Conservation (phyloP, 2,329 filamentous ascomycete genomes). For the Aureobasidium vineae region DNA sequence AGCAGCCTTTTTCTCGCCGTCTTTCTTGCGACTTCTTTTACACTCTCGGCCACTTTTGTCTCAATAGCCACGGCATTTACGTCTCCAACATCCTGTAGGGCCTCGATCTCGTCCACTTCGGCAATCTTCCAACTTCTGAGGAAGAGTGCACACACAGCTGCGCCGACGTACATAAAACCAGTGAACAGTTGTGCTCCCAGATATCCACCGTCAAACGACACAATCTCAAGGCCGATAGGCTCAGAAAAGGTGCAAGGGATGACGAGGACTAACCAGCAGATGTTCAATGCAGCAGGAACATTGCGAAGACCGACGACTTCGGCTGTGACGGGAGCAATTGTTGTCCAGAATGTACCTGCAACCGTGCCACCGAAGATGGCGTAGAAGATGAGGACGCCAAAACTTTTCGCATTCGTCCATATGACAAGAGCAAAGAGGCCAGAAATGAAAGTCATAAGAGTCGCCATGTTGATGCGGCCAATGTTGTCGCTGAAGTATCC, state of each 20-base stretch:
- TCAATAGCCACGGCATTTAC: conserved; percentile 32
- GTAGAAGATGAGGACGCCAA: conserved; percentile 69
- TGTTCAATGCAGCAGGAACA: conserved; percentile 66
- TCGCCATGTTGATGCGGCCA: conserved; percentile 72
- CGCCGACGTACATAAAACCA: conserved; percentile 61
- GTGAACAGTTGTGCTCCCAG: conserved; percentile 60
- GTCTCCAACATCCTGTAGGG: conserved; percentile 27
- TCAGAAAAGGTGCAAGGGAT: conserved; percentile 66
- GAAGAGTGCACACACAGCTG: conserved; percentile 54
- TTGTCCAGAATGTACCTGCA: conserved; percentile 66
- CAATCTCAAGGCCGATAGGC: conserved; percentile 56
- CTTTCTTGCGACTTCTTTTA: conserved; percentile 31
- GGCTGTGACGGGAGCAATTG: conserved; percentile 66
- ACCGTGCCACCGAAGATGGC: conserved; percentile 64
- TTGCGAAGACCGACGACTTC: conserved; percentile 71
- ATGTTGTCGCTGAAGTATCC: conserved; percentile 69
- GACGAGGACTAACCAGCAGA: conserved; percentile 70
- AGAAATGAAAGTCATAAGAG: conserved; percentile 61
- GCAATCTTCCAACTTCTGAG: conserved; percentile 61
- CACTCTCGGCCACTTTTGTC: conserved; percentile 31
- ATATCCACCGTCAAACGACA: conserved; percentile 52
- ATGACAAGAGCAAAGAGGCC: conserved; percentile 66
- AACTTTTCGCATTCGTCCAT: conserved; percentile 69
- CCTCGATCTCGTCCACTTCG: conserved; percentile 47
- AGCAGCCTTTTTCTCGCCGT: conserved; percentile 35